Evolutionary conservation across 2,329 filamentous ascomycete species (phyloP), one percentile per base, ranked within the genome.

Genomic region (Tolypocladium endophyticum): DNA sequence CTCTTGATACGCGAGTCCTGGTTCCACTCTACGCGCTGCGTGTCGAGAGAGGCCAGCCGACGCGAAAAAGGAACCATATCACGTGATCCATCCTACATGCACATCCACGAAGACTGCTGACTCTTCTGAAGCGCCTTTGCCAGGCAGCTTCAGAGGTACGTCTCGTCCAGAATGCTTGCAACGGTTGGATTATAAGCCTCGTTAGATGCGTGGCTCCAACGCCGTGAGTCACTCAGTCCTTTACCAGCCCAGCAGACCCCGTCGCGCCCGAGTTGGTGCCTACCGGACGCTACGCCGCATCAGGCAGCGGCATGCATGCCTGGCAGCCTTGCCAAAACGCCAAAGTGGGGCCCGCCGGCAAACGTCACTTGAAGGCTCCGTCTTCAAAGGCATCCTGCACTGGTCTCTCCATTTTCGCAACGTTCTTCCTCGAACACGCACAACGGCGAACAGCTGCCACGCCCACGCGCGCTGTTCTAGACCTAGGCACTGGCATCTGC

Each of bases 31-130:
- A 57, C 54, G 55, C 55, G 58, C 23, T 23, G 36, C 43, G 45
- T 18, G 33, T 35, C 14, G 43, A 28, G 28, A 14, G 1, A 5
- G 36, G n/a, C 35, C 41, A 16, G 9, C 1, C 14, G 25, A 57
- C 58, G 36, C 58, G 58, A 59, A 53, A 47, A 23, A 23, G 55
- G 47, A 57, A 38, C 58, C 55, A 11, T 25, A 14, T 59, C 58
- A 59, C 58, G 58, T 59, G 58, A 59, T 4, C 20, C 0, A 2
- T 11, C 7, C 30, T 36, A 1, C 12, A 55, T 55, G 33, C 28
- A 36, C 12, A 55, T 55, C 23, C 28, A 36, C 28, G 20, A 20
- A 4, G 30, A 9, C 23, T 28, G 23, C 30, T 33, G 18, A n/a
- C 39, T n/a, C 39, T 43, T n/a, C 39, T 43, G 7, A 41, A 41